Evolutionary conservation across 2,329 filamentous ascomycete genomes (phyloP), one percentile per base, ranked within the genome.

Genomic region (Scortechinia acanthostroma): DNA sequence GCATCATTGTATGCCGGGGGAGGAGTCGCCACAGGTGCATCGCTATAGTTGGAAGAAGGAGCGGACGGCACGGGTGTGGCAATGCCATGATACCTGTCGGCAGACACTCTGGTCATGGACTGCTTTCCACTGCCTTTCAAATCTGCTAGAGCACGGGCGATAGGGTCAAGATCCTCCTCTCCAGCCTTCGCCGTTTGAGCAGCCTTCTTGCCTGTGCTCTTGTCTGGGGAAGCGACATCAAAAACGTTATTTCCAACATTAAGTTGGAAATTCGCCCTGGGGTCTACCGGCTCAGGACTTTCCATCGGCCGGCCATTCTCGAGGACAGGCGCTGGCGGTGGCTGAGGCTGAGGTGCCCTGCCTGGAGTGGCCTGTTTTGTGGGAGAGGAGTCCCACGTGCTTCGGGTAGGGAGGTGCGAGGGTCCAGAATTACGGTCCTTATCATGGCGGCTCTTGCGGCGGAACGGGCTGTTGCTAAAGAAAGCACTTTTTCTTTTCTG

Each of bases 221-320:
- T 76, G 48, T 91, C 87, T 0, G 88, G 84, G 5, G 86, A 86
- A 13, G 87, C 86, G 6, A 98, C 91, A 46, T 95, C 83, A 56
- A 98, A 95, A 10, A 98, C 89, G 55, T 98, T 98, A 55, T 94
- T 89, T 4, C 93, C 93, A 45, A 98, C 80, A 55, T 96, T 96
- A 21, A 98, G 74, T 49, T 95, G 91, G 55, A 97, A 83, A 60
- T 86, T 95, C 30, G 91, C 90, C 50, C 93, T 84, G 46, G 91
- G 91, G 58, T 96, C 93, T 28, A 93, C 91, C 1, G 87, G 86
- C 45, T 94, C 88, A 3, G 88, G 89, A 55, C 89, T 94, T 14
- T 67, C 65, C 5, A 69, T 68, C 15, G 71, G 66, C 30, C 74
- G 67, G 6, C 62, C 53, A n/a, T 6, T 43, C 47, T 33, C 44